A percentile compares a stretch with the other conserved stretches of the same genome.
Evolutionary conservation across 164 flowering plant genomes (phyloP).

Genomic region (Tetrastigma voinierianum): DNA sequence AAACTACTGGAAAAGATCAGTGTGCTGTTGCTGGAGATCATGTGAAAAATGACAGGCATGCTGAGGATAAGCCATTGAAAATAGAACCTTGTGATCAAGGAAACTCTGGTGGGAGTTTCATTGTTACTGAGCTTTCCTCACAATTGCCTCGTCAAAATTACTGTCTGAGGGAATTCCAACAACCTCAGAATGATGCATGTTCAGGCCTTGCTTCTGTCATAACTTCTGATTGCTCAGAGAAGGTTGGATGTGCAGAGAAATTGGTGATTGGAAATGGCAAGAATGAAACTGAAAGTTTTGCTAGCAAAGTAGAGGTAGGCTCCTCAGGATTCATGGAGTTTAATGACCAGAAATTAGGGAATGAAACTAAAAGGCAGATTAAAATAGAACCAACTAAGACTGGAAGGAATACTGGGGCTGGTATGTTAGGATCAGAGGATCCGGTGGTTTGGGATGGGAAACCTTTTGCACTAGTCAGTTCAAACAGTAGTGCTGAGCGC

Average conservation of each 20-base stretch:
- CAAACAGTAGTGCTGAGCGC: conserved; percentile 49
- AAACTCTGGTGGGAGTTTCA: conserved; percentile 28
- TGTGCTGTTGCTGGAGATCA: conserved; percentile 16
- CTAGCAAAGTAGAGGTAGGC: conserved; percentile 27
- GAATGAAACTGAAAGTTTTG: conserved; percentile 28
- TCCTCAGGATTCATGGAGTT: conserved; percentile 21
- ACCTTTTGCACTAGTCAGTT: conserved; percentile 47
- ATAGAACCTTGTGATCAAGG: conserved; percentile 46
- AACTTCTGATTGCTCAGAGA: conserved; percentile 43
- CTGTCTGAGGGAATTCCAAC: conserved; percentile 23
- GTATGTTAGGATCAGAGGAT: conserved; percentile 29
- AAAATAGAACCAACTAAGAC: conserved; percentile 23
- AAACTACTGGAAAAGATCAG: conserved; percentile 26
- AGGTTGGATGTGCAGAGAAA: conserved; percentile 28
- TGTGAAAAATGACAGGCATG: conserved; percentile 30
- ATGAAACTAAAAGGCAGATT: conserved; percentile 15
- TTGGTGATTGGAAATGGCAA: conserved; percentile 28
- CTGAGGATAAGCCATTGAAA: conserved; percentile 34
- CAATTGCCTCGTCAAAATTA: conserved; percentile 21
- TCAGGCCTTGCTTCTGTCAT: conserved; percentile 31
- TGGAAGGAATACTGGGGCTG: conserved; percentile 25
- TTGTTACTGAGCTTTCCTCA: conserved; percentile 26
- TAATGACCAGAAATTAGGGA: conserved; percentile 32
- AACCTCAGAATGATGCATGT: conserved; percentile 24
- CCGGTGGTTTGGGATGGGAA: conserved; percentile 37